These are phyloP conservation scores for Neopestalotiopsis rosae DNA, from an alignment of 2,329 filamentous ascomycete species.

Conservation along the genomic window DNA sequence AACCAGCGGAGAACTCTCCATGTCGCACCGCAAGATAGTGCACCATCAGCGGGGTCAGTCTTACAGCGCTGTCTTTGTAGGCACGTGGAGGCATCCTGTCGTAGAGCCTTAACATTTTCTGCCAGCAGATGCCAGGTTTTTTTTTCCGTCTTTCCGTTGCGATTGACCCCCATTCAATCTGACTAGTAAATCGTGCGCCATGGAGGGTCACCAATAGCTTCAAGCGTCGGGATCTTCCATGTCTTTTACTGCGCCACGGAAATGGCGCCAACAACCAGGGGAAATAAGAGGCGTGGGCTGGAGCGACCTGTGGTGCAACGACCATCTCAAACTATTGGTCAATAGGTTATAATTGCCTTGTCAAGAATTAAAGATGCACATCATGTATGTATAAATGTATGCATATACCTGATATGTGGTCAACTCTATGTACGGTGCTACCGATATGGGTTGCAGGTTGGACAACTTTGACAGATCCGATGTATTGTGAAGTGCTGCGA, in stretches of 20 bases:
- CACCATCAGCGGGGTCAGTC: slow-evolving; percentile 3
- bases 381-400: too few species aligned
- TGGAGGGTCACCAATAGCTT: neutral
- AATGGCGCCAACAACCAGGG: neutral
- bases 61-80: neutral
- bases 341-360: neutral
- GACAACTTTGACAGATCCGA: too few species aligned
- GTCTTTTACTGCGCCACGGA: neutral
- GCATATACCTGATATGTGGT: too few species aligned
- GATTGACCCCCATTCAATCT: neutral
- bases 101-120: neutral
- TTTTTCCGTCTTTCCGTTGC: neutral
- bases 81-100: neutral
- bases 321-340: neutral
- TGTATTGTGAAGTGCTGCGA: too few species aligned
- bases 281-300: neutral
- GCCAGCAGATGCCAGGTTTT: too few species aligned
- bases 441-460: too few species aligned
- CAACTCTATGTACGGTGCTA: too few species aligned
- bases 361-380: neutral
- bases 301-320: slow-evolving; percentile 1
- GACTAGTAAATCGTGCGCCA: neutral
- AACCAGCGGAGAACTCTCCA: neutral
- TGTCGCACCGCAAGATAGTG: neutral
- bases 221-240: neutral